Evolutionary conservation across 2,329 filamentous ascomycete genomes (phyloP).

Genomic region (Epichloe amarillans): DNA sequence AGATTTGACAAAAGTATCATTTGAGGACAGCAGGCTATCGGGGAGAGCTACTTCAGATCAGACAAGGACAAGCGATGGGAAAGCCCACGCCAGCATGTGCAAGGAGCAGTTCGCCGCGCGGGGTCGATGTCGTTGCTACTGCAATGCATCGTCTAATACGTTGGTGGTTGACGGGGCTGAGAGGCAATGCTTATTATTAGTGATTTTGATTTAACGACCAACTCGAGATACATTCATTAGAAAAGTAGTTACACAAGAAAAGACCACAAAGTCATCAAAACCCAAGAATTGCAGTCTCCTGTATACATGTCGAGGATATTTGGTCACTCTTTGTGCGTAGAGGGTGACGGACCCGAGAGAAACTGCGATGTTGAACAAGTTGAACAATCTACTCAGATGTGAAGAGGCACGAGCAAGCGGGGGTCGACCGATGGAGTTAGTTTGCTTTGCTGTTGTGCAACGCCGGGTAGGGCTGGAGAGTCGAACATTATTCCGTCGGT

Average conservation of each 20-base stretch:
- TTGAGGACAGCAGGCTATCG: neutral
- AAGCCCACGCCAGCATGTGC: neutral
- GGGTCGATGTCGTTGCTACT: neutral
- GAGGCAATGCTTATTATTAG: neutral
- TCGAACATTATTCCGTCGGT: too few species aligned
- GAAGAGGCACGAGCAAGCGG: too few species aligned
- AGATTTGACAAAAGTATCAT: neutral
- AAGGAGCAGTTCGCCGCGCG: neutral
- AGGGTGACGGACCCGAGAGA: too few species aligned
- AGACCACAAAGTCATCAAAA: neutral
- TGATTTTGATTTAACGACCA: neutral
- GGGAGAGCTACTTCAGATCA: neutral
- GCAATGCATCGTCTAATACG: neutral
- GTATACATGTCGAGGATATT: too few species aligned
- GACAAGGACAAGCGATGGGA: neutral
- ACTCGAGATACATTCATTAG: conserved; percentile 3
- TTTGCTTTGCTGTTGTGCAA: too few species aligned
- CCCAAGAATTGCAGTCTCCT: neutral
- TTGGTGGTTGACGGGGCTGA: neutral
- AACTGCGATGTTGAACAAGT: too few species aligned
- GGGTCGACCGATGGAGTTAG: too few species aligned
- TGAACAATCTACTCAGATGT: too few species aligned
- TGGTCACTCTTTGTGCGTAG: too few species aligned
- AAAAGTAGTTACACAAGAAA: neutral
- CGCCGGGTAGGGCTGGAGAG: too few species aligned